phyloP scores from a whole-genome alignment of 345 rosid genomes.

The Orychophragmus violaceus region DNA sequence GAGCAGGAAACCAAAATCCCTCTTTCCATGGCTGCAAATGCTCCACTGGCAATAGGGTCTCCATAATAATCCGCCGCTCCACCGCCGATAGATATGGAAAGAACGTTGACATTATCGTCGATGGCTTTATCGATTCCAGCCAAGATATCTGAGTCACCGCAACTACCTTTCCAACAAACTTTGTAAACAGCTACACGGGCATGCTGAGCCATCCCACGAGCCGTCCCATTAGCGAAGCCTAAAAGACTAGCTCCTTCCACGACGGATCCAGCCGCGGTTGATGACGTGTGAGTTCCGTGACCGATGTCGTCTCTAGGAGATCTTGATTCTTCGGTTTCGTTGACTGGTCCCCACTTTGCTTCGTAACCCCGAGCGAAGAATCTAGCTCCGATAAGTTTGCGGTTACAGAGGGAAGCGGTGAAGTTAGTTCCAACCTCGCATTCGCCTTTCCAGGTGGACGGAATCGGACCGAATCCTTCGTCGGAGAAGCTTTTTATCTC shows the following conservation, averaged over 20 bases:
- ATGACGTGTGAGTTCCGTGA: constrained; percentile 67
- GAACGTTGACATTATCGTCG: constrained; percentile 45
- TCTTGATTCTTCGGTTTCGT: constrained; percentile 45
- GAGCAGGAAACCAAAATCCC: constrained; percentile 70
- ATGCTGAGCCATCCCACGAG: constrained; percentile 59
- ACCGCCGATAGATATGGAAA: constrained; percentile 57
- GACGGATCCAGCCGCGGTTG: constrained; percentile 62
- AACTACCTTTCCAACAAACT: constrained; percentile 50
- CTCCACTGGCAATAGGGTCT: constrained; percentile 54
- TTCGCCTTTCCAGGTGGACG: constrained; percentile 50
- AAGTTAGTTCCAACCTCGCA: constrained; percentile 59
- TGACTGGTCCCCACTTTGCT: constrained; percentile 38
- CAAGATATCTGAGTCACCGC: constrained; percentile 54
- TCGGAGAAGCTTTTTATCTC: constrained; percentile 50
- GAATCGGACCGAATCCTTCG: constrained; percentile 44
- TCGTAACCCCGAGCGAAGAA: constrained; percentile 49
- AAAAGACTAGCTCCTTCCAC: constrained; percentile 53
- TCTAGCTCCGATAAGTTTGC: constrained; percentile 59
- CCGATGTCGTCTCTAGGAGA: constrained; percentile 58
- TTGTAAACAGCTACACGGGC: constrained; percentile 57
- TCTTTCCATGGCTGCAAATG: constrained; percentile 65
- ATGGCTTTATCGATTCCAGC: constrained; percentile 56
- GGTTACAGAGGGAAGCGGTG: constrained; percentile 41
- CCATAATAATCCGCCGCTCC: constrained; percentile 37
- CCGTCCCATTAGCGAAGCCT: constrained; percentile 58